These are phyloP conservation scores for Solanum lignicaule DNA, from an alignment of 257 asterid species.

Conservation along the genomic window DNA sequence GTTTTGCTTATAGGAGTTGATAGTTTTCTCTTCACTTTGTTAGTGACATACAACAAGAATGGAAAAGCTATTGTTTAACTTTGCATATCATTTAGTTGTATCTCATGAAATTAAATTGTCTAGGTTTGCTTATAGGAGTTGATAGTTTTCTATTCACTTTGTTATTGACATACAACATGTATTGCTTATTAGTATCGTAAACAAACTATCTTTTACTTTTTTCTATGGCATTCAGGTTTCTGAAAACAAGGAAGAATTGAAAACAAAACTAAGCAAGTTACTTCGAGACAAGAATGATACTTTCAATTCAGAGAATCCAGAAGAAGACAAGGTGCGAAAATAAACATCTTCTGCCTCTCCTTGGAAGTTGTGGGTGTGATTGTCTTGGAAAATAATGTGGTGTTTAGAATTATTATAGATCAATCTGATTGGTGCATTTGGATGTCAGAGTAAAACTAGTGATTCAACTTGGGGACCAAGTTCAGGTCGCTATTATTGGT, in stretches of 20 bases:
- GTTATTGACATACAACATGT: not conserved
- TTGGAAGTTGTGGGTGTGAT: not conserved
- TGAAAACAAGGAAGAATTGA: conserved; percentile 79
- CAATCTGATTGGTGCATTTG: not conserved
- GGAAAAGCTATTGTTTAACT: not conserved
- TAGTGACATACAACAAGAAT: not conserved
- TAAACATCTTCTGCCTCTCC: not conserved
- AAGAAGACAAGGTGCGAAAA: conserved; percentile 74
- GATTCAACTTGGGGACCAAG: not conserved
- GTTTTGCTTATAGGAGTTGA: not conserved
- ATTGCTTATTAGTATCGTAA: not conserved
- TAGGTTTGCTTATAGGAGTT: not conserved
- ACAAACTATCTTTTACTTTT: not conserved
- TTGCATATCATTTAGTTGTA: conserved; percentile 1
- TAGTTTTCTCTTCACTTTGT: not conserved
- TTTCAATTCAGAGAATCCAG: conserved; percentile 56
- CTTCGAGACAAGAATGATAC: conserved; percentile 81
- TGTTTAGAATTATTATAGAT: not conserved
- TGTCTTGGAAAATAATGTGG: not conserved
- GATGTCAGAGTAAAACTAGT: not conserved
- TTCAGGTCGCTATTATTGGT: not conserved
- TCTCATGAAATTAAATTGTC: not conserved
- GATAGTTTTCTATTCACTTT: not conserved
- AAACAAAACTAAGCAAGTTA: conserved; percentile 61
- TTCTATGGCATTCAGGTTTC: conserved; percentile 25